Conservation (phyloP, 2,329 filamentous ascomycete genomes). For the Colletotrichum orchidophilum region DNA sequence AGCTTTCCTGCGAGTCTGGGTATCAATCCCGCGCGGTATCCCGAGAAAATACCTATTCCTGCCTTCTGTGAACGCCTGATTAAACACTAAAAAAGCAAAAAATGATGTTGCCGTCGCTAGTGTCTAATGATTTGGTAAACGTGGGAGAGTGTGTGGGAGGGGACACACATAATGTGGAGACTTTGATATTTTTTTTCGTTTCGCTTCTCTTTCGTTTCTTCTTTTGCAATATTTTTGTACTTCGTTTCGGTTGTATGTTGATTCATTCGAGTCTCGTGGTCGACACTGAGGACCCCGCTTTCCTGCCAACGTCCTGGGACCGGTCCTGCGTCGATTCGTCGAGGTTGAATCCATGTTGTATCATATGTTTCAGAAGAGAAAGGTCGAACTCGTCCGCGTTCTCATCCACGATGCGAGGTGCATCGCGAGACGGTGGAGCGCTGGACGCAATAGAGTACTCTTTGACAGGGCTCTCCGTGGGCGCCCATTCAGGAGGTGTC, state of each 20-base stretch:
- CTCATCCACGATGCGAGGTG: slow-evolving; percentile 22
- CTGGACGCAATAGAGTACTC: slow-evolving; percentile 21
- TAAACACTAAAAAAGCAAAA: neutral
- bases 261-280: slow-evolving; percentile 18
- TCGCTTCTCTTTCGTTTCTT: slow-evolving; percentile 11
- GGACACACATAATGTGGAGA: neutral
- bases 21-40: slow-evolving; percentile 30
- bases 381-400: slow-evolving; percentile 18
- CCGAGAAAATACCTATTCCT: neutral
- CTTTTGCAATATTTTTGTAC: neutral
- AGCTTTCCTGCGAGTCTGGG: slow-evolving; percentile 27
- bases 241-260: neutral
- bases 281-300: slow-evolving; percentile 17
- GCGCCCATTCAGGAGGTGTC: slow-evolving; percentile 47
- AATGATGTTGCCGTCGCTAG: slow-evolving; percentile 20
- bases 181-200: neutral
- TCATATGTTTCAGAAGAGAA: slow-evolving; percentile 25
- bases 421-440: neutral
- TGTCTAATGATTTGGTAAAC: slow-evolving; percentile 11
- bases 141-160: neutral
- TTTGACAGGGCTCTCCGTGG: slow-evolving; percentile 17
- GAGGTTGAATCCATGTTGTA: slow-evolving; percentile 23
- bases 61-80: slow-evolving; percentile 19
- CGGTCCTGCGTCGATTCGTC: slow-evolving; percentile 20
- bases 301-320: slow-evolving; percentile 14